These are phyloP conservation scores for Eugenia klotzschiana DNA, from an alignment of 441 rosid genomes.

Conservation along the genomic window DNA sequence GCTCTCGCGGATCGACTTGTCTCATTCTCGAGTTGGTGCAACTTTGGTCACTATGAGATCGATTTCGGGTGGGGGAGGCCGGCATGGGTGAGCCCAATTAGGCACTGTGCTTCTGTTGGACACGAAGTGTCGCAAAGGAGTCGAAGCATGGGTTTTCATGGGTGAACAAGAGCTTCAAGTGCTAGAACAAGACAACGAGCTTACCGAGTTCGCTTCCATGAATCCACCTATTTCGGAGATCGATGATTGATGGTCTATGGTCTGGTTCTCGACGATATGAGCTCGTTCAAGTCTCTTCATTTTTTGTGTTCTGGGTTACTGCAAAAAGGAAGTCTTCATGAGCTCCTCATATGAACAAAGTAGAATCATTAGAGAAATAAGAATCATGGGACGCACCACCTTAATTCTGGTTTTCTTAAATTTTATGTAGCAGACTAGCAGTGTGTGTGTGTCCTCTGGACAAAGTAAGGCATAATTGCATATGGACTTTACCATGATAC, in stretches of 20 bases:
- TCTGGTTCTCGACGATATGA: neutral
- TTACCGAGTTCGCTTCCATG: neutral
- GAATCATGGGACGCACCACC: neutral
- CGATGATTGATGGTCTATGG: neutral
- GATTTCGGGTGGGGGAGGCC: conserved; percentile 30
- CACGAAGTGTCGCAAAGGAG: conserved; percentile 16
- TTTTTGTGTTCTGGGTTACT: neutral
- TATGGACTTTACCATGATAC: neutral
- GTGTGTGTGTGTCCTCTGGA: neutral
- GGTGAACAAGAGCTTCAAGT: conserved; percentile 15
- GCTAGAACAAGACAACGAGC: conserved; percentile 7
- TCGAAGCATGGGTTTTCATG: conserved; percentile 31
- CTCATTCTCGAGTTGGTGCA: conserved; percentile 25
- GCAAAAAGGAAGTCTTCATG: neutral
- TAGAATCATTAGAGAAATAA: neutral
- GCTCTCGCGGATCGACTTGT: conserved; percentile 2
- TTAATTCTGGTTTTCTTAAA: neutral
- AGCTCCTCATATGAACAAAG: neutral
- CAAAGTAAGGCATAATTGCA: neutral
- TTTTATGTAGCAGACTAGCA: neutral
- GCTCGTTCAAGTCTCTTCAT: neutral
- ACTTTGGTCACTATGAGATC: conserved; percentile 10
- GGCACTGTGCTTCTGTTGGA: conserved; percentile 15
- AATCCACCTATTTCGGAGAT: neutral
- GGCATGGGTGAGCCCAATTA: conserved; percentile 16